A percentile compares a stretch with the other conserved stretches of the same genome.
Conservation (phyloP, 305 asterid genomes). For the Petunia hybrid region DNA sequence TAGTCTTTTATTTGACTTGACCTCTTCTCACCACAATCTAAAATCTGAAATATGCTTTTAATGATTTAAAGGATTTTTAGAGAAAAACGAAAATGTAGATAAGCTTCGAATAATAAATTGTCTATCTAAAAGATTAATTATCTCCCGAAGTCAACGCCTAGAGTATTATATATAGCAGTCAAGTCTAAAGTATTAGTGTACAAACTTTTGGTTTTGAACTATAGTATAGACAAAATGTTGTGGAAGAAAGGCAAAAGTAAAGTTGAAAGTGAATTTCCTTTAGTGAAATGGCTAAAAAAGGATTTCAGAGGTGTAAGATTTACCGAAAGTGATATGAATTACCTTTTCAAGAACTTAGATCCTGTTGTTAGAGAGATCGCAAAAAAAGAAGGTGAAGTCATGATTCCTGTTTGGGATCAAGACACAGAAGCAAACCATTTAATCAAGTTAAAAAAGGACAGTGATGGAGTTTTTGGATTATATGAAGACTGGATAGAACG, state of each 20-base stretch:
- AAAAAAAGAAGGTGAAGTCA: neutral
- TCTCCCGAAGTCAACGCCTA: too few species aligned
- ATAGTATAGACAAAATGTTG: neutral
- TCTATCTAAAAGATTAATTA: neutral
- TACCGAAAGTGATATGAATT: neutral
- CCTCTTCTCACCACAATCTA: neutral
- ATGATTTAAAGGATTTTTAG: neutral
- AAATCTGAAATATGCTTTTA: neutral
- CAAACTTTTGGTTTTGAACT: too few species aligned
- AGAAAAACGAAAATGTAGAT: neutral
- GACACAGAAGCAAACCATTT: neutral
- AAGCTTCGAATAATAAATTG: neutral
- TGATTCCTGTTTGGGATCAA: constrained; percentile 20
- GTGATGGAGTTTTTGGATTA: neutral
- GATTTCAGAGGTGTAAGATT: constrained; percentile 21
- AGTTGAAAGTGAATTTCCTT: constrained; percentile 17
- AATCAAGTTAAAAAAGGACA: constrained; percentile 14
- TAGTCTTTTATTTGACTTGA: neutral
- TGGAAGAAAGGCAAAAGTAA: constrained; percentile 1
- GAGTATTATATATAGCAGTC: neutral
- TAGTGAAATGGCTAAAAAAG: constrained; percentile 18
- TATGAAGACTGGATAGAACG: constrained; percentile 18
- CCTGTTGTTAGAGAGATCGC: neutral
- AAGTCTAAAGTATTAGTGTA: neutral
- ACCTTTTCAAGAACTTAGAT: constrained; percentile 3